Percentiles rank a stretch among this genome's conserved stretches.
These are phyloP conservation scores for Chaetomium sp. DNA, from an alignment of 2,329 filamentous ascomycete species.

Conservation along the genomic window DNA sequence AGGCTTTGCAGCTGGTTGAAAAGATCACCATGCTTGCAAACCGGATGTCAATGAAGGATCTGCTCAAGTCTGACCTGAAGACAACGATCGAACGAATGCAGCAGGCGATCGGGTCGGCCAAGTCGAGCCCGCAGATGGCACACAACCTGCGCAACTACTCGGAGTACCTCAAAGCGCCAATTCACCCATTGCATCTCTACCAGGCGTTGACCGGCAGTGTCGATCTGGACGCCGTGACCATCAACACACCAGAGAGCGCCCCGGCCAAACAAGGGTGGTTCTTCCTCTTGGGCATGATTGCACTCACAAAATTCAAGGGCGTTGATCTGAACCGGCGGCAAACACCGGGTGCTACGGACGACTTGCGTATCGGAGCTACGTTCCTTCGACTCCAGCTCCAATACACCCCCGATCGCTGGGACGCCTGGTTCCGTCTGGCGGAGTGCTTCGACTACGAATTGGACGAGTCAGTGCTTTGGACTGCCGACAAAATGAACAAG, in stretches of 20 bases:
- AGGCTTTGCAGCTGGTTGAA: conserved; percentile 75
- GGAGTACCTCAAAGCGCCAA: conserved; percentile 72
- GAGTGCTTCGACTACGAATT: conserved; percentile 84
- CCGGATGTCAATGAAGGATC: conserved; percentile 80
- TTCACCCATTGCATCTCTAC: conserved; percentile 75
- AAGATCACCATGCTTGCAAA: conserved; percentile 76
- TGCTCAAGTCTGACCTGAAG: conserved; percentile 86
- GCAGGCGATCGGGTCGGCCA: conserved; percentile 72
- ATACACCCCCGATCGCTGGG: conserved; percentile 75
- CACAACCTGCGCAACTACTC: conserved; percentile 81
- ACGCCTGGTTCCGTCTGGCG: conserved; percentile 82
- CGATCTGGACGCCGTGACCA: conserved; percentile 63
- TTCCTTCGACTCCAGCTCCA: conserved; percentile 79
- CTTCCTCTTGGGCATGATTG: conserved; percentile 82
- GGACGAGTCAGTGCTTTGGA: conserved; percentile 83
- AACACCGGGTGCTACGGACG: conserved; percentile 72
- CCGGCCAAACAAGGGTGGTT: conserved; percentile 85
- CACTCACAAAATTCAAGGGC: conserved; percentile 73
- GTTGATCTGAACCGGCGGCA: conserved; percentile 67
- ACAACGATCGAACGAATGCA: conserved; percentile 90
- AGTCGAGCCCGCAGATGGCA: conserved; percentile 71
- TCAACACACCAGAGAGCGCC: conserved; percentile 61
- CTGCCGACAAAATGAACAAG: conserved; percentile 85
- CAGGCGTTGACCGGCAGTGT: conserved; percentile 74
- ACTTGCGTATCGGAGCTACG: conserved; percentile 72